These are phyloP conservation scores for Apophysomyces sp. DNA, from an alignment of 371 early-diverging fungal species.

Conservation along the genomic window DNA sequence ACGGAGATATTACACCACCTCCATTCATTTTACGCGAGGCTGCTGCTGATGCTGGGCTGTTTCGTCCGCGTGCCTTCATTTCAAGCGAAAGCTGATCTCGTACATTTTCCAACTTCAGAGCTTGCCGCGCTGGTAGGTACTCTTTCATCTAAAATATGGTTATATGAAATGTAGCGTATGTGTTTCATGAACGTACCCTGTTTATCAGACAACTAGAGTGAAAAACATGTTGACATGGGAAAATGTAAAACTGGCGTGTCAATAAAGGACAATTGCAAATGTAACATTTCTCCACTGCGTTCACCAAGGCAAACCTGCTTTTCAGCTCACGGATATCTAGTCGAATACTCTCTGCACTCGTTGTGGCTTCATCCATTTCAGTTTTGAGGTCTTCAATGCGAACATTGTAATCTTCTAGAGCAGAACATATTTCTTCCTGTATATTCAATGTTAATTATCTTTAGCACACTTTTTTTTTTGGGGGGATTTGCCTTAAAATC, in stretches of 20 bases:
- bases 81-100: constrained; percentile 57
- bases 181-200: constrained; percentile 37
- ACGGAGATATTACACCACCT: constrained; percentile 36
- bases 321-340: constrained; percentile 76
- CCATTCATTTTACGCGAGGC: constrained; percentile 35
- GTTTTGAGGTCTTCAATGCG: constrained; percentile 77
- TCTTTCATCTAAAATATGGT: constrained; percentile 24
- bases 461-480: neutral
- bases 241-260: constrained; percentile 87
- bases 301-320: constrained; percentile 75
- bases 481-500: constrained; percentile 79
- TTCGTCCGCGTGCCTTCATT: constrained; percentile 8
- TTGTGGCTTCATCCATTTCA: constrained; percentile 91
- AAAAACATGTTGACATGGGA: constrained; percentile 94
- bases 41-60: constrained; percentile 4
- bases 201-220: constrained; percentile 86
- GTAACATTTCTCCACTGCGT: constrained; percentile 79
- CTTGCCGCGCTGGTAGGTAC: constrained; percentile 32
- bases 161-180: neutral
- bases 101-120: constrained; percentile 45
- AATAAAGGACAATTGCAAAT: constrained; percentile 76
- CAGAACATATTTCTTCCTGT: constrained; percentile 76
- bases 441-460: neutral
- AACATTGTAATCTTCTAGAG: constrained; percentile 83
- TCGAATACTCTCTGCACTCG: constrained; percentile 81